A percentile compares a stretch with the other conserved stretches of the same genome.
These are phyloP conservation scores for Yarrowia divulgata DNA, from an alignment of 805 yeast species.

Conservation along the genomic window DNA sequence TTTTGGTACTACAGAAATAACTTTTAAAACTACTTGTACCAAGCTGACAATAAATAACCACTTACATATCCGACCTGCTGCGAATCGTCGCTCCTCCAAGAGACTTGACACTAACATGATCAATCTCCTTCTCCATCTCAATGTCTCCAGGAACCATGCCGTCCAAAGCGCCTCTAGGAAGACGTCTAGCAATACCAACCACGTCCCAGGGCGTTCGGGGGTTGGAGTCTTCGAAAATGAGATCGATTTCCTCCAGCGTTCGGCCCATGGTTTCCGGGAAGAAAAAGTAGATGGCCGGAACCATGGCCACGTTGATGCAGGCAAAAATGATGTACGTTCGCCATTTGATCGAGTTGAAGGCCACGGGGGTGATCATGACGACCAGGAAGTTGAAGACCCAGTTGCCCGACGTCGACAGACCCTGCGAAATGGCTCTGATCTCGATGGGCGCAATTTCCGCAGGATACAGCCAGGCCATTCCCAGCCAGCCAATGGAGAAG, in stretches of 20 bases:
- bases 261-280: slow-evolving; percentile 32
- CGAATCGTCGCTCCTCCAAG: not conserved
- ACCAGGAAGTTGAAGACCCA: slow-evolving; percentile 11
- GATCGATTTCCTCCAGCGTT: slow-evolving; percentile 18
- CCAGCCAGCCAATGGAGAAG: slow-evolving; percentile 29
- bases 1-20: too few relatives aligned
- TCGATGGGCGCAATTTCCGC: slow-evolving; percentile 17
- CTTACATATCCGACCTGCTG: too few relatives aligned
- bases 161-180: not conserved
- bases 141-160: not conserved
- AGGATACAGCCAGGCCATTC: slow-evolving; percentile 18
- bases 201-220: slow-evolving; percentile 40
- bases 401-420: slow-evolving; percentile 16
- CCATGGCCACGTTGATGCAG: slow-evolving; percentile 14
- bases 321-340: slow-evolving; percentile 9
- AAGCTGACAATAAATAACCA: not conserved
- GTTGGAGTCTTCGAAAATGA: slow-evolving; percentile 43
- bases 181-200: slow-evolving; percentile 3
- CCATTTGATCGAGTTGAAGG: slow-evolving; percentile 25
- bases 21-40: too few relatives aligned
- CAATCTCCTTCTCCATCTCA: slow-evolving; percentile 5
- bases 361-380: slow-evolving; percentile 24
- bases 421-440: slow-evolving; percentile 11
- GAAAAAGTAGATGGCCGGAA: slow-evolving; percentile 14
- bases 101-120: not conserved